Evolutionary conservation across 305 asterid species (phyloP).

Genomic region (Ruellia speciosa): DNA sequence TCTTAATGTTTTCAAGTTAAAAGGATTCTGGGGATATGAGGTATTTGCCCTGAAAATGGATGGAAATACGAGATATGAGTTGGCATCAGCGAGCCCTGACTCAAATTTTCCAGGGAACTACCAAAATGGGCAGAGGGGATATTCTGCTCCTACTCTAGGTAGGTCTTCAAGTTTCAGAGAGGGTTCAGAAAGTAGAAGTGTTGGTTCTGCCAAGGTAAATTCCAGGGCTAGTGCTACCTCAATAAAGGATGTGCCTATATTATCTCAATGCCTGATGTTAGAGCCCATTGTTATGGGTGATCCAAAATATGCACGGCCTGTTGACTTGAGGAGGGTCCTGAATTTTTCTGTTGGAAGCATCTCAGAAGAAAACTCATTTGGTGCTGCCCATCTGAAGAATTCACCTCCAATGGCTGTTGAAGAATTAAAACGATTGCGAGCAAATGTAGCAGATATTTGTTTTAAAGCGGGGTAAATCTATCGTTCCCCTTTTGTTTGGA

Average conservation of each 20-base stretch:
- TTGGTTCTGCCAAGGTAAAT: conserved; percentile 54
- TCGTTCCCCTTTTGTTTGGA: conserved; percentile 16
- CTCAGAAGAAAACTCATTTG: conserved; percentile 59
- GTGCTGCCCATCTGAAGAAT: conserved; percentile 52
- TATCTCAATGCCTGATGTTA: conserved; percentile 61
- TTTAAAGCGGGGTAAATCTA: conserved; percentile 60
- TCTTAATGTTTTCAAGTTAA: conserved; percentile 15
- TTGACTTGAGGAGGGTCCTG: conserved; percentile 65
- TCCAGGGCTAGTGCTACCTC: conserved; percentile 46
- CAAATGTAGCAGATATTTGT: conserved; percentile 52
- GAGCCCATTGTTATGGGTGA: conserved; percentile 67
- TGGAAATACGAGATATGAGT: conserved; percentile 70
- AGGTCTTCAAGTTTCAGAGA: conserved; percentile 83
- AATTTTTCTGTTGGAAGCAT: conserved; percentile 51
- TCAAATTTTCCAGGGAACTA: conserved; percentile 56
- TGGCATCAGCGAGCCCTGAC: conserved; percentile 67
- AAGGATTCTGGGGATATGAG: conserved; percentile 33
- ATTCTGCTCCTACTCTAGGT: conserved; percentile 51
- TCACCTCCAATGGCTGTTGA: conserved; percentile 58
- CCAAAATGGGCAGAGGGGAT: conserved; percentile 62
- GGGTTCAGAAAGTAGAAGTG: conserved; percentile 51
- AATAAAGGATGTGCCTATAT: conserved; percentile 46
- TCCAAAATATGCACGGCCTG: conserved; percentile 38
- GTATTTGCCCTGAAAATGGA: conserved; percentile 47
- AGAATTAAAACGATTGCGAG: conserved; percentile 59